Conservation (phyloP, 2,329 filamentous ascomycete species). For the Biscogniauxia mediterranea region DNA sequence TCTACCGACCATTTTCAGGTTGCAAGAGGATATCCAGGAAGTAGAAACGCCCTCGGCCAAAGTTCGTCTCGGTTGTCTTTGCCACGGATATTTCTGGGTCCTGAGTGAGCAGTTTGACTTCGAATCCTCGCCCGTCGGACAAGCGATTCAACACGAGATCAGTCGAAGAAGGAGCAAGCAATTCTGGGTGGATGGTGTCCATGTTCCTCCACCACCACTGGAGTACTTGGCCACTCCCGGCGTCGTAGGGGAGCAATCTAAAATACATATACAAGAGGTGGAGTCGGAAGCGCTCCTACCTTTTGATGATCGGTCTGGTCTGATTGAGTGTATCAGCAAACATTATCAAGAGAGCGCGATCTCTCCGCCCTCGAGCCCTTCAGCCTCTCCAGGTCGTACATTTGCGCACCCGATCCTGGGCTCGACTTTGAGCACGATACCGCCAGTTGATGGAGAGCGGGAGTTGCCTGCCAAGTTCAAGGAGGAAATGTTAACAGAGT, state of each 20-base stretch:
- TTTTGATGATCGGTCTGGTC: constrained; percentile 69
- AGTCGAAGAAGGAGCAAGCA: constrained; percentile 68
- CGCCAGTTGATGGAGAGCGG: constrained; percentile 39
- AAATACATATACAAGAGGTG: constrained; percentile 51
- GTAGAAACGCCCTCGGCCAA: constrained; percentile 67
- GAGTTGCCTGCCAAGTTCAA: constrained; percentile 65
- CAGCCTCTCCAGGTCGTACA: constrained; percentile 64
- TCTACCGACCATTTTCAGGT: constrained; percentile 81
- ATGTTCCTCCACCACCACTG: constrained; percentile 65
- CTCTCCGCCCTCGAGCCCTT: constrained; percentile 69
- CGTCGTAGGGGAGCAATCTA: constrained; percentile 41
- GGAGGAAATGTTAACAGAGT: constrained; percentile 75
- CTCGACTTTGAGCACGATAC: constrained; percentile 41
- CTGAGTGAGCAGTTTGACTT: constrained; percentile 76
- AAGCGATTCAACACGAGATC: constrained; percentile 74
- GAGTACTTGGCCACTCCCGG: constrained; percentile 59
- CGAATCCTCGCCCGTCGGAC: constrained; percentile 66
- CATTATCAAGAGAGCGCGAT: constrained; percentile 63
- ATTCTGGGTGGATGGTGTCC: constrained; percentile 76
- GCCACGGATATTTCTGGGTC: constrained; percentile 86
- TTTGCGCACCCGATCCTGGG: constrained; percentile 62
- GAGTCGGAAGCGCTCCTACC: constrained; percentile 66
- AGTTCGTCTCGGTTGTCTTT: constrained; percentile 77
- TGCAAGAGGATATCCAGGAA: constrained; percentile 79
- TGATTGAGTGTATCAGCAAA: constrained; percentile 72